Evolutionary conservation across 345 rosid genomes (phyloP).

Genomic region (Capsella bursapastoris): DNA sequence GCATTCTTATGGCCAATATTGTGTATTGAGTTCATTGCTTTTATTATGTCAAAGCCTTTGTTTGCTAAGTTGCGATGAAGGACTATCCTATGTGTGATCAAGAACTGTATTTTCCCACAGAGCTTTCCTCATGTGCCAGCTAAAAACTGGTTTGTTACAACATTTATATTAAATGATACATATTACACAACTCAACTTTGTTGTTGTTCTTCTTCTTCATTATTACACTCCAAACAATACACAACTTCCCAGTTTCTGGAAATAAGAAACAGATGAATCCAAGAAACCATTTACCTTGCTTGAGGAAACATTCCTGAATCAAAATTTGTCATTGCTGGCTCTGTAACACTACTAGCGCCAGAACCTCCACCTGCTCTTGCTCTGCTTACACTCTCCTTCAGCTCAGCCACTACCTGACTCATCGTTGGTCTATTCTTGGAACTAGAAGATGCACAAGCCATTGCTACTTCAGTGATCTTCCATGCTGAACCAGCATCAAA

Average conservation of each 20-base stretch:
- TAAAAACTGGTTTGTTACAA: neutral
- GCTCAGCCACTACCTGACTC: constrained; percentile 47
- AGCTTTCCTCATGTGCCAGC: neutral
- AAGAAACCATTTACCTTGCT: constrained; percentile 36
- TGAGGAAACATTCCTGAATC: constrained; percentile 42
- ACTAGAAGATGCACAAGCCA: constrained; percentile 47
- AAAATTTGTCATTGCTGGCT: constrained; percentile 6
- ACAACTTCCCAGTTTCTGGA: neutral
- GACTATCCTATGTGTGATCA: neutral
- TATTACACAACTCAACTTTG: too few species aligned
- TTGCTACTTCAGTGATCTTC: constrained; percentile 57
- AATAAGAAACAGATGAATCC: neutral
- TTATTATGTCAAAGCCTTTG: neutral
- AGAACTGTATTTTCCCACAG: neutral
- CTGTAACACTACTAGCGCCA: constrained; percentile 18
- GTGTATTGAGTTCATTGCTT: neutral
- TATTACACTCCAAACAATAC: constrained; percentile 26
- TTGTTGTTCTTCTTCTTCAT: constrained; percentile 1
- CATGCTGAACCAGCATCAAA: constrained; percentile 50
- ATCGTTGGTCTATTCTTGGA: constrained; percentile 50
- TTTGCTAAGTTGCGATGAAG: constrained; percentile 22
- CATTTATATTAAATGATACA: too few species aligned
- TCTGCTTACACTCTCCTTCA: constrained; percentile 48
- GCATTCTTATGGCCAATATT: neutral
- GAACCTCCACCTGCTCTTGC: constrained; percentile 32